Evolutionary conservation across 495 filamentous ascomycete genomes (phyloP), one percentile per base, ranked within the genome.

Genomic region (Pseudotulostoma volvatum): DNA sequence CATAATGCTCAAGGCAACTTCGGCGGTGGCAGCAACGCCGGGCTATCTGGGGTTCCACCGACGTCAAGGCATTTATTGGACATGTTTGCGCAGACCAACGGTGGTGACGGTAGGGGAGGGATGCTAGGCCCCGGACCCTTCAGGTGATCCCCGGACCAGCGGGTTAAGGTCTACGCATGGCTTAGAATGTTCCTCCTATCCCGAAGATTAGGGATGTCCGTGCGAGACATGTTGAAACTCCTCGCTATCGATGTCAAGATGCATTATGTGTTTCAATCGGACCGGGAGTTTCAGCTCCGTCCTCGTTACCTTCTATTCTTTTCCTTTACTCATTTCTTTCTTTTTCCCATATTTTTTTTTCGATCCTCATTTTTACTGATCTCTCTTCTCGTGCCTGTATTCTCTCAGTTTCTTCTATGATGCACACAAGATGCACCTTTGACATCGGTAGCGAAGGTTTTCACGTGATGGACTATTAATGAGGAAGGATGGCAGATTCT

Each of bases 21-120:
- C 37, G 60, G 60, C 11, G 49, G 51, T n/a, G 60, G 57, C 5
- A 28, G 15, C 16, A 54, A 52, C 23, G 54, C 53, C 14, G 61
- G 60, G 5, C 55, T 56, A 4, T 56, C 60, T 18, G 63, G 57
- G 9, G 57, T 52, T 15, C 62, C 63, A 23, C 60, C 61, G 14
- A 65, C 63, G 0, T 65, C 63, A 14, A 44, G 61, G 31, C 58
- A 65, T 37, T 41, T 67, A 20, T 44, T 67, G 30, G 63, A 67
- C 25, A 65, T 67, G 63, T 59, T 67, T 31, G 60, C 60, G 13
- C 62, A 64, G 43, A 45, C 59, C 39, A 56, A 55, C 20, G 53
- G 50, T 9, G 57, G 54, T 14, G 60, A 65, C 32, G 44, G 41
- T 1, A 44, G 60, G 9, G 57, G 60, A 13, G 59, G 60, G 25